Evolutionary conservation across 176 grass and related monocot genomes (phyloP).

Genomic region (Neostapfia colusana): DNA sequence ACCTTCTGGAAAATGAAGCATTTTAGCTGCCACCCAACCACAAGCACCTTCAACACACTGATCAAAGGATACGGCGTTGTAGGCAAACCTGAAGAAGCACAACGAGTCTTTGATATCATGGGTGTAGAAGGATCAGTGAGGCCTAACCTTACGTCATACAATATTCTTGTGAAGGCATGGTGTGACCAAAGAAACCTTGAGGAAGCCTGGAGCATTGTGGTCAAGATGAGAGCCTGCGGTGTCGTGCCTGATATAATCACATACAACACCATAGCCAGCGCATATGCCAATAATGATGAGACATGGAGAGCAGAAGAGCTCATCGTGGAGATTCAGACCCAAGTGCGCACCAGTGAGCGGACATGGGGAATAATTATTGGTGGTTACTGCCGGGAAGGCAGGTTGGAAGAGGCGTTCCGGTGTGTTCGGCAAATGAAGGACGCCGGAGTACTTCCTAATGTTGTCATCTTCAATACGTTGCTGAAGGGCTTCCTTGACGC

Average conservation of each 20-base stretch:
- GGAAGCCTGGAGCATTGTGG: constrained; percentile 63
- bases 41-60: constrained; percentile 91
- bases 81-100: constrained; percentile 66
- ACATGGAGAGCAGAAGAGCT: constrained; percentile 78
- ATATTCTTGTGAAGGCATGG: constrained; percentile 95
- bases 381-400: constrained; percentile 87
- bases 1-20: constrained; percentile 83
- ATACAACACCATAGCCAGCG: constrained; percentile 85
- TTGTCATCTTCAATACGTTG: constrained; percentile 83
- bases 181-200: constrained; percentile 68
- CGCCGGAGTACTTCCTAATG: constrained; percentile 58
- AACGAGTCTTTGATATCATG: constrained; percentile 82
- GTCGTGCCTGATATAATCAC: constrained; percentile 80
- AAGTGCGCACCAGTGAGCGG: constrained; percentile 68
- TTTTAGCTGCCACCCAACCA: constrained; percentile 59
- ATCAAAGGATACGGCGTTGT: constrained; percentile 89
- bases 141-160: constrained; percentile 76
- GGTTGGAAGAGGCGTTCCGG: constrained; percentile 74
- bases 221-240: constrained; percentile 57
- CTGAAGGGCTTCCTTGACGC: constrained; percentile 86
- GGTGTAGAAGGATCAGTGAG: constrained; percentile 30
- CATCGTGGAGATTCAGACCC: constrained; percentile 62
- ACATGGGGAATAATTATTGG: constrained; percentile 90
- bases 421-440: constrained; percentile 83
- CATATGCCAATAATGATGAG: constrained; percentile 77